Base-by-base conservation (phyloP, 495 filamentous ascomycete species). In the Darksidea phi region DNA sequence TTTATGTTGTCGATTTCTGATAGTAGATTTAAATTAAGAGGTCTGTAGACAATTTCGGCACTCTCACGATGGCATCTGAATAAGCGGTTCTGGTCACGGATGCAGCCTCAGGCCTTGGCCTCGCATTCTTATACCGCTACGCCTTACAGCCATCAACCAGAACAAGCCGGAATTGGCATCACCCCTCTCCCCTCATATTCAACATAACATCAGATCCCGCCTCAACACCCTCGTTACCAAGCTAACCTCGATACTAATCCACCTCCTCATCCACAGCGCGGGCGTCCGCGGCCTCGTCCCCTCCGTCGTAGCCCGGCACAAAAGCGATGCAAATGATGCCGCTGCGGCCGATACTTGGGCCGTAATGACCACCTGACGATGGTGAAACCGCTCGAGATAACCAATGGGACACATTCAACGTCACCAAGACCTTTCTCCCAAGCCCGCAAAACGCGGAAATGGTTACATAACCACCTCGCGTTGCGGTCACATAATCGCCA, bases 211-310 rank as follows among this genome's bases (percentile, higher is more conserved):
- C 43, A 20, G 20, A 20, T 6, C 49, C 18, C 50, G 60, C 15
- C 58, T 75, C 32, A 13, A 41, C n/a, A 10, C 11, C 2, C 49
- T 72, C 20, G 45, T 48, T 13, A 8, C 38, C 11, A 0, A 41
- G 4, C 28, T 75, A 5, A 20, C 62, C 4, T 48, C 43, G 36
- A 36, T 15, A 10, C 56, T 68, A 8, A 66, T 76, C 50, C 56
- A 72, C 47, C 59, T 73, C 3, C 28, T 76, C 4, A 67, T 76
- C 24, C 73, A 76, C 67, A 62, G 48, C 24, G 73, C 71, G 21
- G 74, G 73, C 24, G 67, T 76, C 28, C 64, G 74, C 1, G 74
- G 74, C 24, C 69, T 76, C 7, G 73, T 74, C 2, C 69, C 73
- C 4, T 10, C 1, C 0, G 28, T 70, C 23, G 67, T 70, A 12